Evolutionary conservation across 768 basidiomycete species (phyloP).

Genomic region (Amanita rimosa): DNA sequence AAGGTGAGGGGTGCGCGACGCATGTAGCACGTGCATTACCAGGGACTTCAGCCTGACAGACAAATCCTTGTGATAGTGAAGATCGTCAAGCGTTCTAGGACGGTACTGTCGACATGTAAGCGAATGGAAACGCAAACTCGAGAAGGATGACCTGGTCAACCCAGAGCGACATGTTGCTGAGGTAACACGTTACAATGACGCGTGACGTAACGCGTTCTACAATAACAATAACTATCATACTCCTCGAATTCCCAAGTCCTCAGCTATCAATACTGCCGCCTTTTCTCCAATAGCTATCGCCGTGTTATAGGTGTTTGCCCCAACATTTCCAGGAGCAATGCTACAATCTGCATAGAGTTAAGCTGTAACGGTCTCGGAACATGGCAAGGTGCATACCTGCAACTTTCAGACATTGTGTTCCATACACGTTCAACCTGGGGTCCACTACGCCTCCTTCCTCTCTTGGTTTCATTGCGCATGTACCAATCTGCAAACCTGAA

Average conservation of each 20-base stretch:
- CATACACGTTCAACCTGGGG: slow-evolving; percentile 50
- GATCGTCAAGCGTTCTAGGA: slow-evolving; percentile 70
- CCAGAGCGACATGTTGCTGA: slow-evolving; percentile 59
- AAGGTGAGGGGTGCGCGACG: background rate
- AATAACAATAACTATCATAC: slow-evolving; percentile 5
- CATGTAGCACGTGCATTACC: slow-evolving; percentile 25
- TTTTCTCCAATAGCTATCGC: slow-evolving; percentile 47
- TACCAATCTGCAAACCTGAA: slow-evolving; percentile 35
- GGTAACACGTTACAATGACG: slow-evolving; percentile 5
- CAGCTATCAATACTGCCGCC: slow-evolving; percentile 45
- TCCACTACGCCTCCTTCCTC: slow-evolving; percentile 53
- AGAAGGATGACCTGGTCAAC: slow-evolving; percentile 40
- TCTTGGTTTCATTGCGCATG: slow-evolving; percentile 57
- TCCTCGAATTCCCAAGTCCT: slow-evolving; percentile 29
- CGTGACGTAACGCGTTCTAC: slow-evolving; percentile 9
- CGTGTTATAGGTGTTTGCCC: slow-evolving; percentile 30
- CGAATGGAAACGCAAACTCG: background rate
- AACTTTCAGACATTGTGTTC: slow-evolving; percentile 44
- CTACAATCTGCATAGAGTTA: slow-evolving; percentile 20
- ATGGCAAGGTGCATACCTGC: slow-evolving; percentile 24
- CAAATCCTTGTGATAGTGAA: slow-evolving; percentile 81
- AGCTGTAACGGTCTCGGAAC: background rate
- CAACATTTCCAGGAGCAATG: slow-evolving; percentile 27
- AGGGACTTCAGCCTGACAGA: slow-evolving; percentile 73
- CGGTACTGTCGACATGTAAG: slow-evolving; percentile 49